Base-by-base conservation (phyloP, 208 protist genomes). In the Trypanosoma grayi region DNA sequence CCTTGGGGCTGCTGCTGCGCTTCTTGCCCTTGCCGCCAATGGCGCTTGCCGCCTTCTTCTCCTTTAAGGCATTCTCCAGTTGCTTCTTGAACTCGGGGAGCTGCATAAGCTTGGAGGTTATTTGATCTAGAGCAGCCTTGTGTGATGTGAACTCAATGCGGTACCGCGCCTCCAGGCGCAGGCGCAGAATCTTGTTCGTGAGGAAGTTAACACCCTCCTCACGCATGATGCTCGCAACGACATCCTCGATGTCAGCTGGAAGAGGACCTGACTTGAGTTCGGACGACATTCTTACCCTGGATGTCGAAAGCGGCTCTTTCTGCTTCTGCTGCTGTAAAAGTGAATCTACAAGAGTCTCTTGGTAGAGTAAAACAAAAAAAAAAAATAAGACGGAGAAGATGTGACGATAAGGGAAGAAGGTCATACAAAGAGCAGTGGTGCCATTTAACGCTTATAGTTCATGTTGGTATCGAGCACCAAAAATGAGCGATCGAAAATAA, bases 101-200 rank as follows among this genome's bases (percentile, higher is more conserved):
- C 28, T 50, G 60, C 75, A 94, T 71, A 14, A 85, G 52, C 46
- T 82, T 76, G 13, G 20, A n/a, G 20, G 83, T 44, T 41, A 74
- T 58, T 25, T 67, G 31, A n/a, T 78, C 61, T 33, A 94, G 22
- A 51, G 68, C 68, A 2, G 47, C 47, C 18, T 53, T 56, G 65
- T 87, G 77, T 18, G 72, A 60, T 27, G 51, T 48, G 60, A 92
- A 92, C 56, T 86, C 77, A 40, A 87, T 92, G 11, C 77, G 75
- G 73, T 91, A 90, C 62, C 83, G 83, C n/a, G 70, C 66, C 66
- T 88, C 75, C 20, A 92, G 66, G 30, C 75, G 79, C 34, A 62
- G 51, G 44, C 77, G 77, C 50, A 94, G 52, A 50, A 70, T 75
- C 31, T 77, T 83, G 56, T 70, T 77, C 24, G 74, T 85, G 48